Evolutionary conservation across 495 filamentous ascomycete species (phyloP).

Genomic region (Daldinia childiae): DNA sequence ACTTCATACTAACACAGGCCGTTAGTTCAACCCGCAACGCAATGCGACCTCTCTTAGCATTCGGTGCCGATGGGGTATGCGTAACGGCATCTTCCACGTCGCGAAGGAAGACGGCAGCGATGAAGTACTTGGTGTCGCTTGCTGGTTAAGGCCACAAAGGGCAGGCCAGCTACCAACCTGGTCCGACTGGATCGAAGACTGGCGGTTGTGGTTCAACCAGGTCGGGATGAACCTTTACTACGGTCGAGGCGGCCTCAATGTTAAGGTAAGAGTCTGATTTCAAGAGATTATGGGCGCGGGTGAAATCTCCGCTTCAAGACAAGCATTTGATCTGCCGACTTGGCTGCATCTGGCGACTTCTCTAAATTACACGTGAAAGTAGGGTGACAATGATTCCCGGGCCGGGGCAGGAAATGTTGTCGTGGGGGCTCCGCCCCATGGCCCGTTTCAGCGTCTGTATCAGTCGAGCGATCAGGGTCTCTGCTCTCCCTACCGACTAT

Average conservation of each 20-base stretch:
- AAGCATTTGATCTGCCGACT: conserved; percentile 35
- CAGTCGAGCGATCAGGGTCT: conserved; percentile 28
- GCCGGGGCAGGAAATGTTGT: conserved; percentile 21
- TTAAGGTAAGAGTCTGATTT: conserved; percentile 49
- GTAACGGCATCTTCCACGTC: conserved; percentile 69
- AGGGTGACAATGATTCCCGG: conserved; percentile 24
- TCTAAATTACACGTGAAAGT: conserved; percentile 7
- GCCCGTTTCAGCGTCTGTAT: conserved; percentile 34
- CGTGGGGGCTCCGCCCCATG: conserved; percentile 24
- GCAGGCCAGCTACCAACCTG: conserved; percentile 58
- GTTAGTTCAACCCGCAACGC: conserved; percentile 63
- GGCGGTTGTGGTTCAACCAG: conserved; percentile 68
- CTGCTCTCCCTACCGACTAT: conserved; percentile 1
- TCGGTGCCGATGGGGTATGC: conserved; percentile 70
- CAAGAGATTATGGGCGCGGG: conserved; percentile 12
- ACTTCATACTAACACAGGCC: conserved; percentile 10
- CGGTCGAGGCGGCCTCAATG: conserved; percentile 70
- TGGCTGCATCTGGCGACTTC: conserved; percentile 21
- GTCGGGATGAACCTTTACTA: conserved; percentile 69
- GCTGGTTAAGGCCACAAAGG: conserved; percentile 67
- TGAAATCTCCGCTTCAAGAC: conserved; percentile 22
- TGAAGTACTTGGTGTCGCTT: conserved; percentile 67
- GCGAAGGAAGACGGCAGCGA: conserved; percentile 61
- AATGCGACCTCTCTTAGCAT: conserved; percentile 70
- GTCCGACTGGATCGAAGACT: conserved; percentile 64